These are phyloP conservation scores for Isabelozyma heimii DNA, from an alignment of 805 yeast species.

Conservation along the genomic window DNA sequence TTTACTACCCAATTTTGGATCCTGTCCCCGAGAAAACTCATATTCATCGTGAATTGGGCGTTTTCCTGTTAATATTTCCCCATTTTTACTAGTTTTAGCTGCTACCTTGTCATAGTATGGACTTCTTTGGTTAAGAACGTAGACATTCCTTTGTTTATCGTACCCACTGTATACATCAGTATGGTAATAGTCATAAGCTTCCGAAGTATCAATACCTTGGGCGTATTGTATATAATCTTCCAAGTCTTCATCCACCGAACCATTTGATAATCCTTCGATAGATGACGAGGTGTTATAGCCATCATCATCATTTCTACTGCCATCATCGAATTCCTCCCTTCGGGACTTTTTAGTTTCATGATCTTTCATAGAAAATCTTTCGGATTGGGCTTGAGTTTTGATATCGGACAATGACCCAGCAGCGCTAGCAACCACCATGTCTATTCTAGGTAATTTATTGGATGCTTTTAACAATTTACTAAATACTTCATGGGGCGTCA, in stretches of 20 bases:
- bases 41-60: background rate
- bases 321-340: constrained; percentile 1
- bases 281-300: constrained; percentile 4
- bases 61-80: background rate
- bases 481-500: constrained; percentile 37
- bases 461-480: constrained; percentile 33
- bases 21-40: background rate
- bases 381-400: constrained; percentile 28
- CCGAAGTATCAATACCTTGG: constrained; percentile 17
- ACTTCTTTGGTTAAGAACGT: background rate
- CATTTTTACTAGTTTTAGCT: constrained; percentile 1
- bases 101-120: constrained; percentile 1
- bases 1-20: background rate
- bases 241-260: constrained; percentile 7
- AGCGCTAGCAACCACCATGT: constrained; percentile 47
- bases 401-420: constrained; percentile 43
- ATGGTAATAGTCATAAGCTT: constrained; percentile 13
- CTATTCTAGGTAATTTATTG: constrained; percentile 34
- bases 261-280: background rate
- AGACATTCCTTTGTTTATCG: background rate
- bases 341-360: constrained; percentile 7
- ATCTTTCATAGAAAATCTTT: constrained; percentile 24
- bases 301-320: constrained; percentile 3
- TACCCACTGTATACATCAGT: background rate
- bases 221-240: constrained; percentile 24